Base-by-base conservation (phyloP, 2,329 filamentous ascomycete genomes). In the Fusarium decemcellulare region DNA sequence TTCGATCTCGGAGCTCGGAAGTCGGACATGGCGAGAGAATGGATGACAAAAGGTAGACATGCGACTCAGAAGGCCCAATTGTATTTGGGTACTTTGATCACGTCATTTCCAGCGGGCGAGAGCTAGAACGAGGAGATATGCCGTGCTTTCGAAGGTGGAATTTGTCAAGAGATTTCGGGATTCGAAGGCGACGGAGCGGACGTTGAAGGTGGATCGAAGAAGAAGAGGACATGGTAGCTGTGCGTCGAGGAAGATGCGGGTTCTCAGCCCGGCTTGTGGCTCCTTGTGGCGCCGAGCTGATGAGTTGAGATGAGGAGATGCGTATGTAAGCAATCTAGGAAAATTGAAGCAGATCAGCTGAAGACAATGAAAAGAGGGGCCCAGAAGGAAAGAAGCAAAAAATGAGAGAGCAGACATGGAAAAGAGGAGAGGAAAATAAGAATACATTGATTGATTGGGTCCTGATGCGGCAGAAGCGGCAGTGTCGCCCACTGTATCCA, bases 11-110 rank as follows among this genome's bases (percentile, higher is more conserved):
- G 52, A 58, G 36, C 47, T n/a, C 70, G 66, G 66, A 61, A 62
- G 42, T 74, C 61, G 66, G 72, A 61, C 30, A 72, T 65, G 66
- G 68, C 47, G 59, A 61, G 46, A 58, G 27, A 57, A 29, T 69
- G 65, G 40, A 59, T 64, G 54, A 30, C 59, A 62, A 73, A 61
- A 36, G 47, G 55, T 40, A 18, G 54, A 46, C 29, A 54, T 43
- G 48, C 59, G 50, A 18, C n/a, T 2, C 34, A 40, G 30, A 58
- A 36, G 43, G 47, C 8, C 9, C 36, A 67, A 57, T 56, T 30
- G 11, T 27, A 34, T 29, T 16, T 15, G 44, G 14, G 51, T 53
- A 67, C 23, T 23, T 23, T 23, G 18, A 72, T 61, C 66, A 65
- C 72, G 64, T 65, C 66, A 73, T 74, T n/a, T 53, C 10, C 36